phyloP scores from a whole-genome alignment of 331 rosid species.

The Saraca asoca region DNA sequence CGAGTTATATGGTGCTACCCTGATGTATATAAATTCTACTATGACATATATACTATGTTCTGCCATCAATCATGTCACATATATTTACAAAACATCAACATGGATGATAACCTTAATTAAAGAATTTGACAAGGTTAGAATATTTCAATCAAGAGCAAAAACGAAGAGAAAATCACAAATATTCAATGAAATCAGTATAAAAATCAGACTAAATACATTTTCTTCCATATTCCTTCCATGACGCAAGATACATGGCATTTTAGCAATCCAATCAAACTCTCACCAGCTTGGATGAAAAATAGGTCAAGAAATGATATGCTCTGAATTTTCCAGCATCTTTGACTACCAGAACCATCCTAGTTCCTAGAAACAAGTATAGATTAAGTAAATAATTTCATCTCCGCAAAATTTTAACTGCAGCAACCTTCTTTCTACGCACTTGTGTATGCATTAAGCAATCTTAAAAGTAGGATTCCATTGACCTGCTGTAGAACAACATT shows the following conservation, averaged over 20 bases:
- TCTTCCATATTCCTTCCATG: too few relatives aligned
- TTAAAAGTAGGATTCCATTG: neutral
- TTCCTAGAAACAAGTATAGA: neutral
- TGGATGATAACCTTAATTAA: neutral
- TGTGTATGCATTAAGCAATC: neutral
- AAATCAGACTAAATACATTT: too few relatives aligned
- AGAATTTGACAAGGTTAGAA: neutral
- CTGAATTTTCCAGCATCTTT: neutral
- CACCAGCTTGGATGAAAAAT: neutral
- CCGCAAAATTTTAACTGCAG: neutral
- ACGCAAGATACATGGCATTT: too few relatives aligned
- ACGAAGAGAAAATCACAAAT: too few relatives aligned
- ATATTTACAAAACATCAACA: neutral
- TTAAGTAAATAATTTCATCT: neutral
- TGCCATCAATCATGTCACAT: neutral
- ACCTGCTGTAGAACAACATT: too few relatives aligned
- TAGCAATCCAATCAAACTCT: too few relatives aligned
- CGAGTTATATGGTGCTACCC: neutral
- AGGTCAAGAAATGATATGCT: neutral
- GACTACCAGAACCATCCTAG: too few relatives aligned
- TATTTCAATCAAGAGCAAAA: too few relatives aligned
- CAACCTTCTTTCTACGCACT: neutral
- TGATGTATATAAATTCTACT: neutral
- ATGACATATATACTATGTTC: neutral
- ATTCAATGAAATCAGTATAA: too few relatives aligned